Base-by-base conservation (phyloP, 1,284 basidiomycete genomes). In the Trichosporon ovoides region DNA sequence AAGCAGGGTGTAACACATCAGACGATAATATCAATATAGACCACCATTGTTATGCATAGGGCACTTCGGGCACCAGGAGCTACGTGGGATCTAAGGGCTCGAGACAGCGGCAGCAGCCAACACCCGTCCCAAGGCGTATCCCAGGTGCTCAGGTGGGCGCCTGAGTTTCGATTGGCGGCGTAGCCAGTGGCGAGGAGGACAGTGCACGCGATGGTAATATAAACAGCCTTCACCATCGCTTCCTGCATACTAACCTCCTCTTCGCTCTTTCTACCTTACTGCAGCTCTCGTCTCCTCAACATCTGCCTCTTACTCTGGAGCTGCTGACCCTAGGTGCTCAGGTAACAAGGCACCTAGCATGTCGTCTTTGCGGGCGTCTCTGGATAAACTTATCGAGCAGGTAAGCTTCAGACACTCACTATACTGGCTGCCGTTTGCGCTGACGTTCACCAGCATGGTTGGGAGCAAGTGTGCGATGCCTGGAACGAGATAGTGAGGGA, bases 1-100 rank as follows among this genome's bases (percentile, higher is more conserved):
- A 16, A 48, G 43, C 22, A 16, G 7, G 38, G 43, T 19, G 10
- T 19, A 48, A 22, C n/a, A n/a, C n/a, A n/a, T 16, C n/a, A 16
- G 13, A 48, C 18, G 37, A 18, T 48, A 16, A 48, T n/a, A 48
- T 22, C 38, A 22, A 22, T 22, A 48, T 48, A 48, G 43, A 48
- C 43, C 43, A 48, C 43, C 22, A 48, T 22, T n/a, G 6, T 48
- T 48, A 48, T 48, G 43, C 43, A 48, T 48, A 48, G 43, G 22
- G 43, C 43, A 48, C 43, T 28, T 48, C n/a, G 14, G 24, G 43
- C 14, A 28, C 7, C 37, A 18, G 37, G 16, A n/a, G 28, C 22
- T 48, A 28, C 28, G 43, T n/a, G 43, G 43, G 43, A 16, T 28
- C 43, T 28, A 24, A 10, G 24, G 28, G 28, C 28, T n/a, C 28